These are phyloP conservation scores for Lathyrus tuberosus DNA, from an alignment of 306 rosid species.

Conservation along the genomic window DNA sequence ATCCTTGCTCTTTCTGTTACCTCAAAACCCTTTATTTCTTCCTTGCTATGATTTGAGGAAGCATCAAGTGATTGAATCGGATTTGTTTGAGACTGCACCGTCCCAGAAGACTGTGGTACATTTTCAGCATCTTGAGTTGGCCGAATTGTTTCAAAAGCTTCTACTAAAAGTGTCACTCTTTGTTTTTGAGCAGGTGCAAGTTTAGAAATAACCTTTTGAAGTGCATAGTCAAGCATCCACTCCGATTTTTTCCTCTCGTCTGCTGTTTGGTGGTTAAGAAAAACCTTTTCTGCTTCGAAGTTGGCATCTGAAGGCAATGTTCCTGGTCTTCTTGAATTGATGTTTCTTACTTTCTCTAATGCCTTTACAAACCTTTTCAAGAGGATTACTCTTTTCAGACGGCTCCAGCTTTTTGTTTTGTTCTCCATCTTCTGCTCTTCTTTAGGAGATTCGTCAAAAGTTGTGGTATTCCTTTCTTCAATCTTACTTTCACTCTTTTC, in stretches of 20 bases:
- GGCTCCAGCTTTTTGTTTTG: conserved; percentile 77
- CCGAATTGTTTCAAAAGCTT: conserved; percentile 79
- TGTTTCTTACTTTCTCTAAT: conserved; percentile 70
- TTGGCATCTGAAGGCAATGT: conserved; percentile 50
- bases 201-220: conserved; percentile 78
- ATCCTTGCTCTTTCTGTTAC: conserved; percentile 4
- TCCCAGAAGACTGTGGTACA: conserved; percentile 34
- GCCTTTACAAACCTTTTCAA: conserved; percentile 89
- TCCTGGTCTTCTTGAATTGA: conserved; percentile 44
- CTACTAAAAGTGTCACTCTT: conserved; percentile 70
- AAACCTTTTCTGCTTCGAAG: conserved; percentile 58
- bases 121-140: conserved; percentile 57
- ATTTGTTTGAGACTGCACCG: conserved; percentile 41
- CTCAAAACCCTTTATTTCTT: conserved; percentile 32
- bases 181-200: conserved; percentile 76
- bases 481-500: conserved; percentile 41
- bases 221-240: conserved; percentile 93
- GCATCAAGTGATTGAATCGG: conserved; percentile 40
- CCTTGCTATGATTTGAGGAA: conserved; percentile 36
- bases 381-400: conserved; percentile 66
- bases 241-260: conserved; percentile 63
- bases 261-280: conserved; percentile 54
- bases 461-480: conserved; percentile 34
- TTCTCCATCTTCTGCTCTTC: conserved; percentile 44
- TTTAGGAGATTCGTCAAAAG: conserved; percentile 35